Evolutionary conservation across 1,139 yeast genomes (phyloP), one percentile per base, ranked within the genome.

Genomic region (Geotrichum restrictum): DNA sequence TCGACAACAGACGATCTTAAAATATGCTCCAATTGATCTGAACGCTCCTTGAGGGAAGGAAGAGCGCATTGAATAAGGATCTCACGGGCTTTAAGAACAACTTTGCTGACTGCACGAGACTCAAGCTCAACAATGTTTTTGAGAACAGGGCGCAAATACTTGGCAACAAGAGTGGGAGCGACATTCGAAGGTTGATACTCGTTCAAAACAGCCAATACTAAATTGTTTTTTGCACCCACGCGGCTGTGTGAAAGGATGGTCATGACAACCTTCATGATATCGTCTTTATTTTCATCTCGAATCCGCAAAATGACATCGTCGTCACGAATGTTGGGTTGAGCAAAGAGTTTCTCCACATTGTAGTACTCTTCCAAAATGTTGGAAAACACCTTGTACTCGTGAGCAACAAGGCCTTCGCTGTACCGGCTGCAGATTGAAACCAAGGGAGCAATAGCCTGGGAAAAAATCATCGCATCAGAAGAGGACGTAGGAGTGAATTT

Each of bases 1-100:
- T 87, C 89, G 62, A 91, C 88, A 48, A 93, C 98, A 41, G 97
- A 83, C 18, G 95, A 83, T 70, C 91, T 83, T 71, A 93, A 79
- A 63, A 93, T 93, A 69, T 91, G 98, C 74, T 93, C 98, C 67
- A 93, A 80, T 75, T 94, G 98, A 68, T 91, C 97, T 24, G 96
- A 85, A 74, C 98, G 85, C 74, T 93, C 98, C 70, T 87, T 84
- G 59, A 89, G 84, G 4, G 98, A 89, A 44, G 99, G 98, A 72
- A 93, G 78, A 41, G 98, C 88, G 69, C 97, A 91, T 76, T 91
- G 96, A 64, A 93, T 93, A 64, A 93, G 80, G 58, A 93, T 86
- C 73, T 94, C 99, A 69, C 98, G 83, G 1, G 97, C 97, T 70
- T 88, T 89, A 66, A 93, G 78, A 13, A 96, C 88, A 51, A 93